A percentile compares a stretch with the other conserved stretches of the same genome.
phyloP scores from a whole-genome alignment of 768 basidiomycete genomes.

The Leucocoprinus leucothites region DNA sequence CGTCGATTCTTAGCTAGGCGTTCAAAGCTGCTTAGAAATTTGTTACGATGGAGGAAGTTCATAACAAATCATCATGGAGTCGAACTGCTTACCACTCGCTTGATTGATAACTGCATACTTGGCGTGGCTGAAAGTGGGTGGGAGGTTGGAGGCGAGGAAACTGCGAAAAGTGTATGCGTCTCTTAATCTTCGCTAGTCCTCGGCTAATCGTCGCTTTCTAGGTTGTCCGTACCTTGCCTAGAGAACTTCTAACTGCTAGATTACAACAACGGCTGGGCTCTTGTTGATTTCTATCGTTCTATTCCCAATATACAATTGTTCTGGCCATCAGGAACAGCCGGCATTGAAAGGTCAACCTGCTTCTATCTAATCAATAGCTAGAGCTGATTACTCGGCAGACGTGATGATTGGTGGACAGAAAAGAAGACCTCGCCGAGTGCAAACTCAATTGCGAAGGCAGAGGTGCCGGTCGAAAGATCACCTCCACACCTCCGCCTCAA shows the following conservation, averaged over 20 bases:
- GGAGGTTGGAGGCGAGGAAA: constrained; percentile 82
- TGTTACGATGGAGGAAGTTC: constrained; percentile 76
- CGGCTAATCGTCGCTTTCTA: constrained; percentile 15
- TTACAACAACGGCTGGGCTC: constrained; percentile 20
- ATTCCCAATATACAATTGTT: neutral
- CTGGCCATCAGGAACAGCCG: neutral
- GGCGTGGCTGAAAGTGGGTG: constrained; percentile 73
- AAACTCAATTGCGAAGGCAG: constrained; percentile 22
- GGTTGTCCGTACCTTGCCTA: constrained; percentile 35
- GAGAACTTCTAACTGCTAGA: constrained; percentile 26
- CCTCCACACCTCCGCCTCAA: constrained; percentile 35
- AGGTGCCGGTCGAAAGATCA: constrained; percentile 28
- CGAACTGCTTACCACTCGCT: constrained; percentile 48
- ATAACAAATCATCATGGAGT: constrained; percentile 56
- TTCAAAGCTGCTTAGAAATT: constrained; percentile 69
- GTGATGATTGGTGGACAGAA: neutral
- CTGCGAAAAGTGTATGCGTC: constrained; percentile 52
- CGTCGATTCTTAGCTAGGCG: constrained; percentile 63
- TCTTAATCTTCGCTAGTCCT: constrained; percentile 15
- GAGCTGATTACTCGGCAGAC: neutral
- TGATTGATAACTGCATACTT: constrained; percentile 59
- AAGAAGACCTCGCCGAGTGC: constrained; percentile 7
- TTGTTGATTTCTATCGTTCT: neutral
- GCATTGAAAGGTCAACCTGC: neutral
- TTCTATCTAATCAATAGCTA: neutral